These are phyloP conservation scores for Begonia fuchsioides DNA, from an alignment of 306 rosid species.

Conservation along the genomic window DNA sequence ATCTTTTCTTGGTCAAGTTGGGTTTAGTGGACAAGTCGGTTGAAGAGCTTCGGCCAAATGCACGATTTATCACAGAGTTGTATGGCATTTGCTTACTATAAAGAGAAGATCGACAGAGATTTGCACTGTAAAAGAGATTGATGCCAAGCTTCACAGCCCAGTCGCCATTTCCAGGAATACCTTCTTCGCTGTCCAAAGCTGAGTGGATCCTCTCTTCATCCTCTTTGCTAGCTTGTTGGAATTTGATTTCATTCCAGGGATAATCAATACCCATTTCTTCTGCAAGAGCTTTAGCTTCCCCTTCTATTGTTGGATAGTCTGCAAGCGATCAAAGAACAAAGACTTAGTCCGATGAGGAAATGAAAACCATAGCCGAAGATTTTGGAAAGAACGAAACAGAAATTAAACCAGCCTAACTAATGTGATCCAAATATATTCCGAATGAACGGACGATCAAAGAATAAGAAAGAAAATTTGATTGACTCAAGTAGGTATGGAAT, in stretches of 20 bases:
- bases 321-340: constrained; percentile 8
- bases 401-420: constrained; percentile 2
- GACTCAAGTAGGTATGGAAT: too few species aligned
- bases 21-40: constrained; percentile 37
- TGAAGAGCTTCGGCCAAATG: constrained; percentile 70
- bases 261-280: constrained; percentile 55
- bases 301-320: constrained; percentile 93
- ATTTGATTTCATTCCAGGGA: constrained; percentile 44
- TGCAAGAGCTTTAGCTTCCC: constrained; percentile 57
- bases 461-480: too few species aligned
- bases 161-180: constrained; percentile 74
- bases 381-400: constrained; percentile 1
- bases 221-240: constrained; percentile 51
- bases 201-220: constrained; percentile 71
- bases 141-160: constrained; percentile 98
- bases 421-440: too few species aligned
- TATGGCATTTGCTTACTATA: constrained; percentile 98
- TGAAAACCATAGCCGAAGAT: constrained; percentile 6
- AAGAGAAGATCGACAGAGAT: constrained; percentile 80
- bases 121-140: constrained; percentile 95
- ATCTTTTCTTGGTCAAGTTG: constrained; percentile 58
- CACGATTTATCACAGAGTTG: constrained; percentile 79
- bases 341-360: background rate
- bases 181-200: constrained; percentile 89
- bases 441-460: too few species aligned